These are phyloP conservation scores for Sarcomyxa edulis DNA, from an alignment of 768 basidiomycete species.

Conservation along the genomic window DNA sequence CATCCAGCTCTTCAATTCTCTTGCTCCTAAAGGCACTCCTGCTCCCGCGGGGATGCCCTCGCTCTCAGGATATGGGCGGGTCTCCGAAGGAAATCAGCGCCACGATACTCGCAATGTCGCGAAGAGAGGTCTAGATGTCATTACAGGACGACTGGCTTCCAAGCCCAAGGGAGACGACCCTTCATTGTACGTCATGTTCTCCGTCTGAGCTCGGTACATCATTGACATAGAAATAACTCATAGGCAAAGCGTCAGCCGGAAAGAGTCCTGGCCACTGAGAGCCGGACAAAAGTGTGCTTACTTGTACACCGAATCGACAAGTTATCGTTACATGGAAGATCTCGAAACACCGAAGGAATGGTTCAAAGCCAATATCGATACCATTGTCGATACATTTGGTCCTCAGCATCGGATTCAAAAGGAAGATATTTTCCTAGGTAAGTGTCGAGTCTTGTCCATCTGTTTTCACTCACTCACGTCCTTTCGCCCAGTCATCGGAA, in stretches of 20 bases:
- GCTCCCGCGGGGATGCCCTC: conserved; percentile 49
- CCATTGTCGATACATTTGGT: conserved; percentile 55
- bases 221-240: not conserved
- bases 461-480: not conserved
- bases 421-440: conserved; percentile 56
- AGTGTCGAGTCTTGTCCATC: conserved; percentile 4
- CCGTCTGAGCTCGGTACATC: conserved; percentile 8
- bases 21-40: conserved; percentile 43
- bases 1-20: conserved; percentile 66
- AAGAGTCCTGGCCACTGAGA: conserved; percentile 56
- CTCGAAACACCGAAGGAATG: conserved; percentile 63
- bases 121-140: conserved; percentile 51
- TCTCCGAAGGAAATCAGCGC: conserved; percentile 41
- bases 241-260: conserved; percentile 41
- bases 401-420: conserved; percentile 40
- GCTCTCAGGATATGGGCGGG: conserved; percentile 57
- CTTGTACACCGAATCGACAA: conserved; percentile 63
- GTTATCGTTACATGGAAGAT: conserved; percentile 62
- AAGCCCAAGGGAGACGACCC: conserved; percentile 26
- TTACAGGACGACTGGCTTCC: conserved; percentile 46
- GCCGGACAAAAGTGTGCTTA: conserved; percentile 63
- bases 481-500: conserved; percentile 50
- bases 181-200: conserved; percentile 38
- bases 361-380: conserved; percentile 66
- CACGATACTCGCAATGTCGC: conserved; percentile 56